These are phyloP conservation scores for Backusella luteola DNA, from an alignment of 192 early-diverging fungal genomes.

Conservation along the genomic window DNA sequence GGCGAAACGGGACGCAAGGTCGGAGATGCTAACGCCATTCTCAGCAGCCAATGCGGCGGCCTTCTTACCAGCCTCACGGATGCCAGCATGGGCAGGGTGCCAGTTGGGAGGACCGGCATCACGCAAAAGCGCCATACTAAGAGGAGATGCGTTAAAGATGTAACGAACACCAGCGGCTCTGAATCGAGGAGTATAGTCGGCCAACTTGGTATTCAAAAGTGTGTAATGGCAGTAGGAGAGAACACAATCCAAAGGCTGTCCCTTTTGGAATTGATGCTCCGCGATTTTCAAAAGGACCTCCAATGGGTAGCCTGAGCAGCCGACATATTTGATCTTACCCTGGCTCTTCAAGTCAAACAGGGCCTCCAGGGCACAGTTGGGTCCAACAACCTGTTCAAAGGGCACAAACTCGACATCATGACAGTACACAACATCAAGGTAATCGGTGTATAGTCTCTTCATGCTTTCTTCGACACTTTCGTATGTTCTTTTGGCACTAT, in stretches of 20 bases:
- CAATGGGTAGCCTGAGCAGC: slow-evolving; percentile 70
- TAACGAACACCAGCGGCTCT: slow-evolving; percentile 54
- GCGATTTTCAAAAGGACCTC: slow-evolving; percentile 58
- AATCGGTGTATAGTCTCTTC: slow-evolving; percentile 56
- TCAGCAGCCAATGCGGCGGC: slow-evolving; percentile 42
- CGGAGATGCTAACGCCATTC: slow-evolving; percentile 44
- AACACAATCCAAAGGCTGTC: slow-evolving; percentile 58
- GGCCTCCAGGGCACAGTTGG: slow-evolving; percentile 39
- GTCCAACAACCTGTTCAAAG: slow-evolving; percentile 48
- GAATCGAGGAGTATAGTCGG: slow-evolving; percentile 50
- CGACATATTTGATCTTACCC: slow-evolving; percentile 64
- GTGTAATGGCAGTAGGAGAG: slow-evolving; percentile 72
- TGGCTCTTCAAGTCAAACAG: slow-evolving; percentile 56
- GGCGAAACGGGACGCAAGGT: slow-evolving; percentile 53
- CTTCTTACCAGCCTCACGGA: slow-evolving; percentile 48
- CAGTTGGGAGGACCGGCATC: slow-evolving; percentile 48
- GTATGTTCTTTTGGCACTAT: slow-evolving; percentile 46
- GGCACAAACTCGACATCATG: slow-evolving; percentile 82
- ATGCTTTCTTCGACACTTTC: slow-evolving; percentile 61
- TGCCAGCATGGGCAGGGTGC: slow-evolving; percentile 63
- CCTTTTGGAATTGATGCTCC: slow-evolving; percentile 48
- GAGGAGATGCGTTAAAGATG: slow-evolving; percentile 65
- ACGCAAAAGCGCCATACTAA: slow-evolving; percentile 70
- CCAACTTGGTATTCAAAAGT: slow-evolving; percentile 59
- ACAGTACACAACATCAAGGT: slow-evolving; percentile 68